Conservation (phyloP, 2,329 filamentous ascomycete species). For the Paecilomyces dactylethromorphus region DNA sequence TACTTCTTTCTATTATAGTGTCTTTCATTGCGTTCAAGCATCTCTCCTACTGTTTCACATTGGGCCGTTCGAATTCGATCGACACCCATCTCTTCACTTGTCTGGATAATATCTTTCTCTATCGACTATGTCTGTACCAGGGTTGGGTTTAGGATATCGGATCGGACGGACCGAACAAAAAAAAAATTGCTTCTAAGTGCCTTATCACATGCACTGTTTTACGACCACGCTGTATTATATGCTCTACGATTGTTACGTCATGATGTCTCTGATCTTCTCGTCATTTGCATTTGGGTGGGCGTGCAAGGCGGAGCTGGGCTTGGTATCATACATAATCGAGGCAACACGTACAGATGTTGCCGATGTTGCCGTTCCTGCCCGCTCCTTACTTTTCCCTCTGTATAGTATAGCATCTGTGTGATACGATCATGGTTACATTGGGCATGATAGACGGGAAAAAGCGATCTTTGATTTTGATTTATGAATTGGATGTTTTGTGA, state of each 20-base stretch:
- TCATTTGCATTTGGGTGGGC: conserved; percentile 8
- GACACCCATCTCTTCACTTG: neutral
- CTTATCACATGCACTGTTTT: neutral
- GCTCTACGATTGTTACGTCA: conserved; percentile 11
- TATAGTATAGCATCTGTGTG: neutral
- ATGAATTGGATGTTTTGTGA: neutral
- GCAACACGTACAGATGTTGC: neutral
- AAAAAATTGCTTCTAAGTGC: neutral
- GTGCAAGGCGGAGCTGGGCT: neutral
- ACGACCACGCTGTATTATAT: conserved; percentile 13
- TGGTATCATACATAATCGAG: neutral
- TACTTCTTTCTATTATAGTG: too few species aligned
- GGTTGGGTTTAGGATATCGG: neutral
- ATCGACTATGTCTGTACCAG: too few species aligned
- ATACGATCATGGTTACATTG: neutral
- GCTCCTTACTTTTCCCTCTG: neutral
- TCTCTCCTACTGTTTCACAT: too few species aligned
- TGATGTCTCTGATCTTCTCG: conserved; percentile 7
- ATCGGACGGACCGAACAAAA: neutral
- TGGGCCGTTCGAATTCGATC: too few species aligned
- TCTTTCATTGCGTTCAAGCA: neutral
- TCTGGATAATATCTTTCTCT: neutral
- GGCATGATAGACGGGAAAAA: neutral
- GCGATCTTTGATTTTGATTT: neutral
- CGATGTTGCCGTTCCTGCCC: neutral